These are phyloP conservation scores for Pythium oligandrum DNA, from an alignment of 352 stramenopile species.

Conservation along the genomic window DNA sequence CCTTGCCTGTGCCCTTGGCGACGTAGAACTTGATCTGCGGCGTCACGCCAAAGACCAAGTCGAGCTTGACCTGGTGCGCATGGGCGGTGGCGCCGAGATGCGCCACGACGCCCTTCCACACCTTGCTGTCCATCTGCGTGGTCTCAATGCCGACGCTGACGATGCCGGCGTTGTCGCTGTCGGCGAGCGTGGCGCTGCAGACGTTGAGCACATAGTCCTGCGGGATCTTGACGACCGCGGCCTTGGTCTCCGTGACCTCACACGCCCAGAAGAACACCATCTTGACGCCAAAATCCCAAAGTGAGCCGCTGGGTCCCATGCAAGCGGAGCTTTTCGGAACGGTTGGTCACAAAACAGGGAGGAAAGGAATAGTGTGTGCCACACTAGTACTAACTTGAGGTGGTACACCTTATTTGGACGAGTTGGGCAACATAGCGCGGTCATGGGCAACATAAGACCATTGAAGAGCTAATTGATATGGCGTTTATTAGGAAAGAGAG, in stretches of 20 bases:
- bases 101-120: constrained; percentile 63
- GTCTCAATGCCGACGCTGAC: constrained; percentile 59
- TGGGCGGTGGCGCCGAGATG: constrained; percentile 41
- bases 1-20: constrained; percentile 41
- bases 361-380: too few relatives aligned
- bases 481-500: too few relatives aligned
- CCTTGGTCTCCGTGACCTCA: constrained; percentile 33
- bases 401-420: too few relatives aligned
- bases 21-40: constrained; percentile 78
- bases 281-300: neutral
- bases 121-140: constrained; percentile 50
- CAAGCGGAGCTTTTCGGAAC: neutral
- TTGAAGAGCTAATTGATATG: too few relatives aligned
- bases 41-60: constrained; percentile 59
- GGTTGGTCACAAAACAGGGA: too few relatives aligned
- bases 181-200: constrained; percentile 25
- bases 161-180: constrained; percentile 16
- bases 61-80: constrained; percentile 67
- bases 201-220: constrained; percentile 36
- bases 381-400: too few relatives aligned
- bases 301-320: constrained; percentile 1
- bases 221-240: constrained; percentile 29
- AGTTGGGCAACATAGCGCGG: too few relatives aligned
- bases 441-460: too few relatives aligned
- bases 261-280: constrained; percentile 36